phyloP scores from a whole-genome alignment of 805 yeast genomes.

The Yamadazyma ubonensis region DNA sequence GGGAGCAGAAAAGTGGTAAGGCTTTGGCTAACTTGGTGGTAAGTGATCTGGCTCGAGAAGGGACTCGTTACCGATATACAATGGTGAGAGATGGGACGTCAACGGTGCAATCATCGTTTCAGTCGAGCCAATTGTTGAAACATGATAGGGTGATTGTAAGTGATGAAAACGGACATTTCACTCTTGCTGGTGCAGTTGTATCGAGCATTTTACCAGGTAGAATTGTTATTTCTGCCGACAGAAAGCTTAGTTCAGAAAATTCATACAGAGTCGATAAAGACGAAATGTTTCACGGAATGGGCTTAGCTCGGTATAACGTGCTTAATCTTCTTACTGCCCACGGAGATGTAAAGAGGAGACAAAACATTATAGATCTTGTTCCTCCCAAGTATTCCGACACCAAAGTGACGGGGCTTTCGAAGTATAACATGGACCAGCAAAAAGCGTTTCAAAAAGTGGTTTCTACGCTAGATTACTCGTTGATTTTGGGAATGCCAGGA shows the following conservation, averaged over 20 bases:
- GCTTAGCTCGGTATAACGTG: slow-evolving; percentile 73
- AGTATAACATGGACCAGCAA: slow-evolving; percentile 70
- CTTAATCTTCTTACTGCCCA: slow-evolving; percentile 59
- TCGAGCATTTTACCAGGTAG: slow-evolving; percentile 39
- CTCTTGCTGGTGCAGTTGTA: slow-evolving; percentile 64
- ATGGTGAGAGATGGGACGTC: slow-evolving; percentile 39
- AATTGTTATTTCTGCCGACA: slow-evolving; percentile 51
- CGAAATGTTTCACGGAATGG: slow-evolving; percentile 70
- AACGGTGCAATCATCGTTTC: slow-evolving; percentile 16
- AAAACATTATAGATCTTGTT: slow-evolving; percentile 52
- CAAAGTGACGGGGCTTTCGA: slow-evolving; percentile 11
- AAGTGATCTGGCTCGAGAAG: slow-evolving; percentile 11
- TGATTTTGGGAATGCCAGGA: slow-evolving; percentile 97
- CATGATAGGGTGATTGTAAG: slow-evolving; percentile 72
- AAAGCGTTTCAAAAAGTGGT: slow-evolving; percentile 66
- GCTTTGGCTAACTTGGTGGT: slow-evolving; percentile 50
- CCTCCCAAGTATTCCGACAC: slow-evolving; percentile 40
- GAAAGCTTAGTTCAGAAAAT: too few relatives aligned
- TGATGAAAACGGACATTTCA: slow-evolving; percentile 77
- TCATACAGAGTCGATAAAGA: slow-evolving; percentile 76
- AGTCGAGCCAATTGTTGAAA: slow-evolving; percentile 48
- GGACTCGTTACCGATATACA: slow-evolving; percentile 41
- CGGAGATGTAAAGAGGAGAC: slow-evolving; percentile 47
- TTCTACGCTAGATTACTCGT: slow-evolving; percentile 67
- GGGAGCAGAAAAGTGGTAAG: slow-evolving; percentile 62